phyloP scores from a whole-genome alignment of 495 filamentous ascomycete species.

The Aspergillus incahuasiensis region DNA sequence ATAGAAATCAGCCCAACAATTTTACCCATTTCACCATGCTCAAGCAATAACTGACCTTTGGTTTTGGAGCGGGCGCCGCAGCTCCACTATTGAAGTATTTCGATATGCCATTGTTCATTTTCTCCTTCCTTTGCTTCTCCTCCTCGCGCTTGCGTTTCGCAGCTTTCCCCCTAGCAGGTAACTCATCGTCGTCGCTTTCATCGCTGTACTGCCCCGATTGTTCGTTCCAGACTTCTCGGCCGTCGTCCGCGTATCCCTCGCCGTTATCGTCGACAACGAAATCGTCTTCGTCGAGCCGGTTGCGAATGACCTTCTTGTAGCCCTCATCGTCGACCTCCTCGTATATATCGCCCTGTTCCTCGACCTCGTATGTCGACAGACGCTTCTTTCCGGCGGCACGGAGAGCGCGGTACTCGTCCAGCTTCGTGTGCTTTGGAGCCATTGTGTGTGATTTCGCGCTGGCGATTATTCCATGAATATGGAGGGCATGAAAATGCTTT shows the following conservation, averaged over 20 bases:
- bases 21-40: background rate
- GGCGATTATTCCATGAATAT: conserved; percentile 7
- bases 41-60: conserved; percentile 56
- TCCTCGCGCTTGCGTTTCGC: conserved; percentile 87
- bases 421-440: conserved; percentile 37
- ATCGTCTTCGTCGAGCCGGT: conserved; percentile 87
- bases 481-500: background rate
- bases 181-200: conserved; percentile 67
- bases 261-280: conserved; percentile 96
- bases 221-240: conserved; percentile 93
- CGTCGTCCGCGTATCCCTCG: conserved; percentile 92
- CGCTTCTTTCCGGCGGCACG: conserved; percentile 87
- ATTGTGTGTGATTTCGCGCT: conserved; percentile 18
- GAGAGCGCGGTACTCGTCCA: conserved; percentile 80
- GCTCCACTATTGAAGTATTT: conserved; percentile 86
- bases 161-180: conserved; percentile 61
- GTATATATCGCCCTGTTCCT: conserved; percentile 80
- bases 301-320: conserved; percentile 92
- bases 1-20: background rate
- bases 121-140: conserved; percentile 77
- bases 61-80: conserved; percentile 61
- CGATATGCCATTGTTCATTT: conserved; percentile 83
- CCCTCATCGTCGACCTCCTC: conserved; percentile 96
- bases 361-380: conserved; percentile 81
- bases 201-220: conserved; percentile 52